These are phyloP conservation scores for Fusarium anthophilum DNA, from an alignment of 2,329 filamentous ascomycete species.

Conservation along the genomic window DNA sequence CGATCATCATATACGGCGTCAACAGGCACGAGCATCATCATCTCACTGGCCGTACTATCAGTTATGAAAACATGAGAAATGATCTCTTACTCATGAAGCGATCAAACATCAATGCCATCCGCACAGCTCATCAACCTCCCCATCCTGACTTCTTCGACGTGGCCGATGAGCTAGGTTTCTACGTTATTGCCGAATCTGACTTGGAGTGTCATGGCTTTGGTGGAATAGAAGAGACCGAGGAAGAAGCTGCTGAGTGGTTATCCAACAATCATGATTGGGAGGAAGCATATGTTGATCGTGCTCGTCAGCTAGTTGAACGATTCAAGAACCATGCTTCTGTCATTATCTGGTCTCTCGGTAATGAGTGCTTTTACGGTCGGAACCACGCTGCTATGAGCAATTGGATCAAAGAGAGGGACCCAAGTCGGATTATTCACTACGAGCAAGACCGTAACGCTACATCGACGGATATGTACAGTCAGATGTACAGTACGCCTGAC, in stretches of 20 bases:
- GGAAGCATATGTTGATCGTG: constrained; percentile 73
- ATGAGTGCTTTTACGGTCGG: constrained; percentile 75
- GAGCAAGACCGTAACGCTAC: constrained; percentile 68
- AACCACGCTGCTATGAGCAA: constrained; percentile 76
- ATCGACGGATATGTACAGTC: constrained; percentile 70
- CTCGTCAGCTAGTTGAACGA: constrained; percentile 69
- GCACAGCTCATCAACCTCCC: constrained; percentile 73
- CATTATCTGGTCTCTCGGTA: constrained; percentile 77
- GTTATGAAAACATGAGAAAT: constrained; percentile 65
- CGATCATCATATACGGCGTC: constrained; percentile 72
- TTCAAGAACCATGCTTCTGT: constrained; percentile 69
- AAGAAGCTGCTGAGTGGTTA: constrained; percentile 45
- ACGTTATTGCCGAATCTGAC: constrained; percentile 68
- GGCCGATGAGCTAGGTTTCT: constrained; percentile 70
- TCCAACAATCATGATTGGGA: constrained; percentile 70
- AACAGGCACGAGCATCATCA: constrained; percentile 79
- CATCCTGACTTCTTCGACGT: constrained; percentile 69
- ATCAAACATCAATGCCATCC: constrained; percentile 75
- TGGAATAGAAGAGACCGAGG: neutral
- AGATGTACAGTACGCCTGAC: constrained; percentile 70
- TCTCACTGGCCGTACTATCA: constrained; percentile 68
- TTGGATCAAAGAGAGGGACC: constrained; percentile 66
- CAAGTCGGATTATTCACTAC: constrained; percentile 69
- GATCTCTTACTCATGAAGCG: constrained; percentile 74
- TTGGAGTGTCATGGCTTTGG: constrained; percentile 64